A percentile compares a stretch with the other conserved stretches of the same genome.
Conservation (phyloP, 768 basidiomycete genomes). For the Xerocomellus intermedius region DNA sequence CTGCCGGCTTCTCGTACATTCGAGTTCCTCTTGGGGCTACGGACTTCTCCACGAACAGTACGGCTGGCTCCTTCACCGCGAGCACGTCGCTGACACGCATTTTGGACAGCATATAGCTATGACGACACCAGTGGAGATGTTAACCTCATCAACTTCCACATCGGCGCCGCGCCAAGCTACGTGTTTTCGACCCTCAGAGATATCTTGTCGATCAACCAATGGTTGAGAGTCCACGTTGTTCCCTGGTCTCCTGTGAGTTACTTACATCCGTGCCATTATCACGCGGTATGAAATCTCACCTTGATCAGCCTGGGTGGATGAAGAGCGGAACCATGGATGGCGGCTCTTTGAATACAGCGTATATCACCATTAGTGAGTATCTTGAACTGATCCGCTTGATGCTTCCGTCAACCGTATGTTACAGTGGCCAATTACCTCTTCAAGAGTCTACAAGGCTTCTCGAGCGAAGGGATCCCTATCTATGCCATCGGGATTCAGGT, state of each 20-base stretch:
- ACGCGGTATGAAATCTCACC: background rate
- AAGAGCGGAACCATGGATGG: slow-evolving; percentile 70
- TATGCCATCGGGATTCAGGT: slow-evolving; percentile 65
- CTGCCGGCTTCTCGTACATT: slow-evolving; percentile 68
- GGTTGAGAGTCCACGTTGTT: slow-evolving; percentile 53
- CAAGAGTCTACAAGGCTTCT: slow-evolving; percentile 70
- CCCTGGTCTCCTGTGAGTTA: slow-evolving; percentile 73
- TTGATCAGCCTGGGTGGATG: slow-evolving; percentile 72
- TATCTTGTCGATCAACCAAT: slow-evolving; percentile 55
- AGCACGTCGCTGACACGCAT: slow-evolving; percentile 2
- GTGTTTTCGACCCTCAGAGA: slow-evolving; percentile 64
- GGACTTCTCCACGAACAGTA: slow-evolving; percentile 64
- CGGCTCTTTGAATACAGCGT: slow-evolving; percentile 52
- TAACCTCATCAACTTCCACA: slow-evolving; percentile 54
- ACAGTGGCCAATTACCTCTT: slow-evolving; percentile 71
- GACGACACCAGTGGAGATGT: slow-evolving; percentile 65
- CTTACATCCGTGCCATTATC: background rate
- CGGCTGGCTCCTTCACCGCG: slow-evolving; percentile 8
- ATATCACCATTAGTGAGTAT: slow-evolving; percentile 47
- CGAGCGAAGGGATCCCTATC: slow-evolving; percentile 53
- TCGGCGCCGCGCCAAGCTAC: slow-evolving; percentile 57
- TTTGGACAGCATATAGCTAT: slow-evolving; percentile 55
- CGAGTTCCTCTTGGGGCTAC: slow-evolving; percentile 71
- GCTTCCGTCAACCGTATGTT: background rate
- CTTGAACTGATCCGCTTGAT: background rate